Evolutionary conservation across 1,284 basidiomycete genomes (phyloP), one percentile per base, ranked within the genome.

Genomic region (Trichosporon inkin): DNA sequence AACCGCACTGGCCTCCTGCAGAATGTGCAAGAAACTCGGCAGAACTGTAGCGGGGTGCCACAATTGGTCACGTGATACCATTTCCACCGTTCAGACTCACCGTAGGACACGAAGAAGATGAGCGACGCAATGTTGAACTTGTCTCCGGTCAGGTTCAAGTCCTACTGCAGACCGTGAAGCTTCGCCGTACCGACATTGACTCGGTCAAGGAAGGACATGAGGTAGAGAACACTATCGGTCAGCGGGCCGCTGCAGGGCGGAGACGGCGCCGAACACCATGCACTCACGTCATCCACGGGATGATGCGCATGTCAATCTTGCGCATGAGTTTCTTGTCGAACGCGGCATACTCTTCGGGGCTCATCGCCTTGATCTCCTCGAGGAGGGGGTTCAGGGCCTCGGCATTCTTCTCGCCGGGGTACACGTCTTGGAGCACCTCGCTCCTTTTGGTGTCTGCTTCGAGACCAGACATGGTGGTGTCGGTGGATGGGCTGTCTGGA

Each of bases 171-270:
- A 76, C 75, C 38, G 72, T 63, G 65, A 20, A 78, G 69, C 47
- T 74, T 71, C 24, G 77, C 78, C 3, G 76, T 74, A 35, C 80
- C 79, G 58, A 80, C 75, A 57, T 79, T 80, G 53, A 80, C 77
- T 39, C 80, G 78, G 67, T 81, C 80, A n/a, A 81, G 68, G 74
- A 81, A 81, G 0, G 75, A 78, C 65, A 76, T 72, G 41, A 72
- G 70, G 63, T 73, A 74, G 10, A 76, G 68, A n/a, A 73, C 63
- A 8, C 69, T 73, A 56, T 3, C 0, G 49, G 19, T 44, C 2
- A 10, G 41, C 20, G 17, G 11, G 16, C 19, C n/a, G 10, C 34
- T n/a, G 19, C n/a, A n/a, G 37, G 8, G 3, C n/a, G 10, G 2
- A 16, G 16, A 37, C 14, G 22, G 14, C n/a, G 7, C 47, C 8